Percentiles rank a stretch among this genome's conserved stretches.
These are phyloP conservation scores for Citrus inodora DNA, from an alignment of 345 rosid genomes.

Conservation along the genomic window DNA sequence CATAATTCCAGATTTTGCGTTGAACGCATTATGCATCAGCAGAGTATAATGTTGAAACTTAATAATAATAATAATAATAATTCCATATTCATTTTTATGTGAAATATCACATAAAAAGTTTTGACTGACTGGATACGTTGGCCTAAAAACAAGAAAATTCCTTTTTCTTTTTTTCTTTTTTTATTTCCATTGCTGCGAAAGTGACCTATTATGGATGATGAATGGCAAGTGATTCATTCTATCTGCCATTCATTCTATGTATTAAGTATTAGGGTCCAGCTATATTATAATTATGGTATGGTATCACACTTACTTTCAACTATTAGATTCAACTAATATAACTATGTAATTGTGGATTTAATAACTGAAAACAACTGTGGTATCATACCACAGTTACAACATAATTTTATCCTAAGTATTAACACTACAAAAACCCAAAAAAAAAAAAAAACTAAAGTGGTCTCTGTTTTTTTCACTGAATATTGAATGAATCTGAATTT, in stretches of 20 bases:
- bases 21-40: background rate
- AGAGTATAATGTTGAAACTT: background rate
- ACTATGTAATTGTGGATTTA: accelerated
- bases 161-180: too few species aligned
- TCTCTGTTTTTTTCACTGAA: too few species aligned
- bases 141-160: background rate
- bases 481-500: too few species aligned
- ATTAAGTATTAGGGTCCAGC: too few species aligned
- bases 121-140: background rate
- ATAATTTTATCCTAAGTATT: too few species aligned
- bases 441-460: background rate
- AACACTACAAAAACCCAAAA: too few species aligned
- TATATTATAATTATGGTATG: accelerated
- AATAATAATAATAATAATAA: background rate
- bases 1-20: background rate
- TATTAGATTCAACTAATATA: too few species aligned
- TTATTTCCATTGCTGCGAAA: too few species aligned
- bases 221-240: too few species aligned
- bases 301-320: accelerated
- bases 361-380: accelerated
- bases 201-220: background rate
- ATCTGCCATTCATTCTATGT: too few species aligned
- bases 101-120: background rate
- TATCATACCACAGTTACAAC: too few species aligned
- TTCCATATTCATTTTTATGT: background rate